A percentile compares a stretch with the other conserved stretches of the same genome.
These are phyloP conservation scores for Colletotrichum sp. DNA, from an alignment of 2,329 filamentous ascomycete species.

Conservation along the genomic window DNA sequence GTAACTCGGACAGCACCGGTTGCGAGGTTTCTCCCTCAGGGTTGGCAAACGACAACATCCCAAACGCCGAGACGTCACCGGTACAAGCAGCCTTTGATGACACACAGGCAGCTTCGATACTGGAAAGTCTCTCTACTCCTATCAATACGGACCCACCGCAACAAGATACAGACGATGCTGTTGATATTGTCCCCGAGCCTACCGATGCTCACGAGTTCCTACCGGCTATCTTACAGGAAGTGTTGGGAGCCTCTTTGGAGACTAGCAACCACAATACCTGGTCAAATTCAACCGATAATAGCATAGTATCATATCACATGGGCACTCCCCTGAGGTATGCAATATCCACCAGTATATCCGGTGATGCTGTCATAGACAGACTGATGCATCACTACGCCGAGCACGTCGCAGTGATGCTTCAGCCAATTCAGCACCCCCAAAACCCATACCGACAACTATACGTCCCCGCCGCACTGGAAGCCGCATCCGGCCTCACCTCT, in stretches of 20 bases:
- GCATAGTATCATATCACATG: not conserved
- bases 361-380: not conserved
- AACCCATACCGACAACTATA: not conserved
- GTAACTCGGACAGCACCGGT: rapidly evolving
- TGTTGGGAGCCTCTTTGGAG: not conserved
- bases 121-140: not conserved
- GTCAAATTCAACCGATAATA: not conserved
- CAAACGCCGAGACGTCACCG: not conserved
- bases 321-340: not conserved
- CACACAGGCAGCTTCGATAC: not conserved
- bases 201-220: rapidly evolving
- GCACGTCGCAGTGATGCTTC: not conserved
- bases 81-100: not conserved
- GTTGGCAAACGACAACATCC: not conserved
- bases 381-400: not conserved
- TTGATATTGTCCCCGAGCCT: not conserved
- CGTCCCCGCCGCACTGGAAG: not conserved
- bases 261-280: not conserved
- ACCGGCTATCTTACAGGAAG: not conserved
- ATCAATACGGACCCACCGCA: not conserved
- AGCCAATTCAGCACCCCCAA: not conserved
- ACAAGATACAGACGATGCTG: not conserved
- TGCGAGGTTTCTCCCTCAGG: not conserved
- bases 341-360: not conserved
- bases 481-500: not conserved